phyloP scores from a whole-genome alignment of 1,284 basidiomycete genomes.

The Rhodotorula sp. region DNA sequence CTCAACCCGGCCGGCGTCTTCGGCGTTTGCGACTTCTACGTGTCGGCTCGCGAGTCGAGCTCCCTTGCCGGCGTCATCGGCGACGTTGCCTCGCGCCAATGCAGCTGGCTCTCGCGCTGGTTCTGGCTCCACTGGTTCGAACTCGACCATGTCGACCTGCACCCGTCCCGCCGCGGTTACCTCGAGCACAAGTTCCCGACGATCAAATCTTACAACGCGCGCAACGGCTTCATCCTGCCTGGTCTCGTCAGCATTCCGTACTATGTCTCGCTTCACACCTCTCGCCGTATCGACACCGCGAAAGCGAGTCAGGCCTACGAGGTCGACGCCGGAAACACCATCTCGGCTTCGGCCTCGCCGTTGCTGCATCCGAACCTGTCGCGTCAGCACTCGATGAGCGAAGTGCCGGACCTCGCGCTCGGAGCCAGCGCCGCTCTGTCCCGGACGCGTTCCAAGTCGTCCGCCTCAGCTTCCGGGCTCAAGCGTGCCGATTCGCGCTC shows the following conservation, averaged over 20 bases:
- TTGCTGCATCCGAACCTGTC: conserved; percentile 47
- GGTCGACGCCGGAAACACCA: conserved; percentile 66
- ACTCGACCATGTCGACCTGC: conserved; percentile 71
- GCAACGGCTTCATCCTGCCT: conserved; percentile 70
- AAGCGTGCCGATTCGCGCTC: conserved; percentile 20
- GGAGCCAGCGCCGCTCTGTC: conserved; percentile 37
- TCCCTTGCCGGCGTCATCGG: conserved; percentile 61
- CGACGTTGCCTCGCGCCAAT: conserved; percentile 63
- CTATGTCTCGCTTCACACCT: conserved; percentile 55
- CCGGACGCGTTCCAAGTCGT: conserved; percentile 40
- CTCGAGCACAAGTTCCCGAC: conserved; percentile 80
- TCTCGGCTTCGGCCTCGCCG: conserved; percentile 53
- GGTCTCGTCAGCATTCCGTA: conserved; percentile 69
- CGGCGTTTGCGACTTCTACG: conserved; percentile 77
- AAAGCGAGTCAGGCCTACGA: conserved; percentile 65
- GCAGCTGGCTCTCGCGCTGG: conserved; percentile 71
- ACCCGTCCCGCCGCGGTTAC: conserved; percentile 64
- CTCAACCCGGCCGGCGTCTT: conserved; percentile 68
- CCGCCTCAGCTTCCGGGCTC: conserved; percentile 17
- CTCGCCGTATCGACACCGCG: conserved; percentile 56
- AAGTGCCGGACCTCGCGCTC: conserved; percentile 32
- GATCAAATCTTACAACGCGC: conserved; percentile 47
- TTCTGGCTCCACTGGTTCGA: conserved; percentile 63
- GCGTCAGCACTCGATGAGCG: conserved; percentile 5
- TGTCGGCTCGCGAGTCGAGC: conserved; percentile 62